Evolutionary conservation across 2,329 filamentous ascomycete genomes (phyloP).

Genomic region (Ceratocystis ficicola): DNA sequence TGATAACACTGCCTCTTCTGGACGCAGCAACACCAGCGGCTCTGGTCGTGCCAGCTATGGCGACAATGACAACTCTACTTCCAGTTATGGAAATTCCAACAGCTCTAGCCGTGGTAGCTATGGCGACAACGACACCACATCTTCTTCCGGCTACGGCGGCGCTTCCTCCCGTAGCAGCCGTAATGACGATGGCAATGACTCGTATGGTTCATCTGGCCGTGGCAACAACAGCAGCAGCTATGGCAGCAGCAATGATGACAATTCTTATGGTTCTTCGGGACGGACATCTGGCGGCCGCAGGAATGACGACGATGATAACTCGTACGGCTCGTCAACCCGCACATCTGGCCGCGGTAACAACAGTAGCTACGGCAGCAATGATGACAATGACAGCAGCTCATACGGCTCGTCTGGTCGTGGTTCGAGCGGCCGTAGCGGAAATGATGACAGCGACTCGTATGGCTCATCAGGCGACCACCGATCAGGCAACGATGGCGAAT

Average conservation of each 20-base stretch:
- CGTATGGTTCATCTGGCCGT: constrained; percentile 20
- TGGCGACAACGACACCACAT: constrained; percentile 25
- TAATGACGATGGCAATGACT: constrained; percentile 11
- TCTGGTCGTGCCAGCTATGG: neutral
- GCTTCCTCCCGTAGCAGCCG: constrained; percentile 23
- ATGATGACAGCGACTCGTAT: constrained; percentile 17
- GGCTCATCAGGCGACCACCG: constrained; percentile 19
- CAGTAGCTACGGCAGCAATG: too few species aligned
- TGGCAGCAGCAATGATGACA: neutral
- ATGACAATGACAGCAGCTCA: constrained; percentile 20
- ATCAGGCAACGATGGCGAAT: constrained; percentile 19
- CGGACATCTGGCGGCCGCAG: neutral
- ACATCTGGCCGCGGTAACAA: constrained; percentile 17
- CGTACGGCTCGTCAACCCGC: constrained; percentile 25
- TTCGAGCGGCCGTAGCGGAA: constrained; percentile 24
- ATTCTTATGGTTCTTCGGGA: neutral
- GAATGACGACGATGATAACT: neutral
- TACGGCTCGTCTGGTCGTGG: constrained; percentile 25
- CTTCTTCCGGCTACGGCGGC: constrained; percentile 22
- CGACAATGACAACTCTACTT: constrained; percentile 16
- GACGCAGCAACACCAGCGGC: constrained; percentile 23
- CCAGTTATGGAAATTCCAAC: constrained; percentile 23
- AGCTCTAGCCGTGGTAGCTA: constrained; percentile 23
- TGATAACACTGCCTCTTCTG: constrained; percentile 8
- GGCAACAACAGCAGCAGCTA: constrained; percentile 21